Base-by-base conservation (phyloP, 2,329 filamentous ascomycete genomes). In the Raffaelea ambrosiae region DNA sequence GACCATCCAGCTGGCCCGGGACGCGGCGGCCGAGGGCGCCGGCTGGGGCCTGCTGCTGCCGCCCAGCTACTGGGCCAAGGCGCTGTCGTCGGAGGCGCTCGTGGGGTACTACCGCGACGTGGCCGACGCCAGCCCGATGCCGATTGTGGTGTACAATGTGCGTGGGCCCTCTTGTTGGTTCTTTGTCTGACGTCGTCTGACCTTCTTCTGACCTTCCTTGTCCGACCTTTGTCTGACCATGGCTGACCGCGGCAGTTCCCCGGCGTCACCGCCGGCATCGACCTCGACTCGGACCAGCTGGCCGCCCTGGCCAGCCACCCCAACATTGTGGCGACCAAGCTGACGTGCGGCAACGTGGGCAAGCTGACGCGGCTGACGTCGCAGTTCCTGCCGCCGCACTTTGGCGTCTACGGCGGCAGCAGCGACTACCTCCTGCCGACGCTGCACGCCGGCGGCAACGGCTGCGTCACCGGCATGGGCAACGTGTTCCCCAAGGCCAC, bases 71-170 rank as follows among this genome's bases (percentile, higher is more conserved):
- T 69, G 64, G 63, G 57, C 61, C 14, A 65, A 65, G 49, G 61
- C 63, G 3, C 52, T 67, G 1, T 56, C 54, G 0, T 61, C 60
- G 21, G 63, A 66, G 40, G 62, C 60, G 1, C 50, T 66, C 31
- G 40, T 66, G 10, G 58, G 54, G 1, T 67, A 64, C 43, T 68
- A 64, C 44, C 53, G 58, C 11, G 65, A 66, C n/a, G 63, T 67
- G 3, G 65, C 66, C 1, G 62, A 66, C 38, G 50, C 55, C 3
- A 76, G 10, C 16, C 39, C 39, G 8, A 41, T 41, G 72, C 76
- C n/a, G 67, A 84, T 38, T 65, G 76, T 26, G 68, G 74, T 29
- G 79, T 82, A 63, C 88, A 86, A 70, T 66, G 58, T n/a, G 71
- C 76, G n/a, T n/a, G n/a, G n/a, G n/a, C n/a, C n/a, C n/a, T n/a